Evolutionary conservation across 495 filamentous ascomycete genomes (phyloP).

Genomic region (Zalerion maritima): DNA sequence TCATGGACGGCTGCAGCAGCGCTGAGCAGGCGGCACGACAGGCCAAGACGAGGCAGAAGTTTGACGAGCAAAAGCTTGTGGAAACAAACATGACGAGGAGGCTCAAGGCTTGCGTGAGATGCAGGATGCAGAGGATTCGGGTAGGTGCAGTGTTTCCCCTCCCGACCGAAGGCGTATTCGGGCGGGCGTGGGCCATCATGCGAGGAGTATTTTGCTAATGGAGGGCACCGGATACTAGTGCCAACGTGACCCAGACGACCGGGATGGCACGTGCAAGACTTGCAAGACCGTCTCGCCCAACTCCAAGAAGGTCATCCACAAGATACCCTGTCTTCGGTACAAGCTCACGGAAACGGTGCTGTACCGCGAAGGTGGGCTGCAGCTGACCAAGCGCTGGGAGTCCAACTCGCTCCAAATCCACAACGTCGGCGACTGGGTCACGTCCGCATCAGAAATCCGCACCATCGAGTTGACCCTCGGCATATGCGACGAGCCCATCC

Average conservation of each 20-base stretch:
- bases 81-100: slow-evolving; percentile 20
- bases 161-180: neutral
- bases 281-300: slow-evolving; percentile 19
- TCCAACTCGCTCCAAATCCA: slow-evolving; percentile 21
- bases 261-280: slow-evolving; percentile 17
- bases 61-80: too few relatives aligned
- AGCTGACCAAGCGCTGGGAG: slow-evolving; percentile 23
- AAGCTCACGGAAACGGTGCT: slow-evolving; percentile 21
- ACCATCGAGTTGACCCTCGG: slow-evolving; percentile 20
- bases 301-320: slow-evolving; percentile 31
- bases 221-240: slow-evolving; percentile 10
- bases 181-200: too few relatives aligned
- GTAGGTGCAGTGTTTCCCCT: slow-evolving; percentile 12
- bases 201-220: slow-evolving; percentile 1
- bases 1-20: too few relatives aligned
- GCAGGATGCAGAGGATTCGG: slow-evolving; percentile 26
- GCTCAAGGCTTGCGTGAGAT: slow-evolving; percentile 25
- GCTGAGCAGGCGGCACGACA: too few relatives aligned
- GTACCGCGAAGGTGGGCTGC: slow-evolving; percentile 23
- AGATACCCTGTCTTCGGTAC: slow-evolving; percentile 23
- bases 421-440: slow-evolving; percentile 18
- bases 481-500: slow-evolving; percentile 13
- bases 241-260: slow-evolving; percentile 14
- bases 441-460: slow-evolving; percentile 7
- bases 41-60: too few relatives aligned